phyloP scores from a whole-genome alignment of 2,329 filamentous ascomycete genomes.

The Didymellaceae sp. region DNA sequence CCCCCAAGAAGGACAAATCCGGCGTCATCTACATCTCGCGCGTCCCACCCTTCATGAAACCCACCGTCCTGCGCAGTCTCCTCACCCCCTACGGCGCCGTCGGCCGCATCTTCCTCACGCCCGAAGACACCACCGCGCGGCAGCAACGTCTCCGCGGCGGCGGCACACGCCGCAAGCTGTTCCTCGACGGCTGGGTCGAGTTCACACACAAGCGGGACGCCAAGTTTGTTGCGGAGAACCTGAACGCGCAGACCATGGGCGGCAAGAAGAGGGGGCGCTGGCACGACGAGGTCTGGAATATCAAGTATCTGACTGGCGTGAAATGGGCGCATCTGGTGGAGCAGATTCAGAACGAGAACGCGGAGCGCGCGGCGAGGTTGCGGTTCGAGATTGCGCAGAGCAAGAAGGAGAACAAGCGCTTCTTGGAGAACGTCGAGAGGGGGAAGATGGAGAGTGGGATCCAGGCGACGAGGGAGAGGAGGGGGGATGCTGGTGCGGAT shows the following conservation, averaged over 20 bases:
- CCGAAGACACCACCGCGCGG: conserved; percentile 73
- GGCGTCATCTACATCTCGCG: conserved; percentile 85
- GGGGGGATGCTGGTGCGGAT: conserved; percentile 44
- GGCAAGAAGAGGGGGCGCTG: conserved; percentile 86
- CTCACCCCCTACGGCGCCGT: conserved; percentile 77
- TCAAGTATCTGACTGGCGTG: conserved; percentile 81
- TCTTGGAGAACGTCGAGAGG: conserved; percentile 78
- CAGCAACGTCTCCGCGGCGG: conserved; percentile 71
- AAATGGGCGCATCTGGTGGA: conserved; percentile 78
- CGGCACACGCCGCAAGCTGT: conserved; percentile 84
- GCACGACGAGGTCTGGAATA: conserved; percentile 85
- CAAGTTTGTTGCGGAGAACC: conserved; percentile 74
- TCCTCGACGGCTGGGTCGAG: conserved; percentile 86
- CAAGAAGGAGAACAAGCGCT: conserved; percentile 80
- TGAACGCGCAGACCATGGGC: conserved; percentile 80
- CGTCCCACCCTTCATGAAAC: conserved; percentile 89
- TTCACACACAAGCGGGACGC: conserved; percentile 78
- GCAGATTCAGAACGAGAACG: conserved; percentile 82
- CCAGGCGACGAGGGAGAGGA: conserved; percentile 61
- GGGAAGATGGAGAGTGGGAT: conserved; percentile 76
- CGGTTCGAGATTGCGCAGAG: conserved; percentile 78
- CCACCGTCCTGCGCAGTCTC: conserved; percentile 75
- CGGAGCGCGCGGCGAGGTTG: conserved; percentile 77
- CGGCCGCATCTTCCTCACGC: conserved; percentile 79
- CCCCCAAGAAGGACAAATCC: conserved; percentile 71